phyloP scores from a whole-genome alignment of 2,329 filamentous ascomycete species.

The Aspergillus neoniger region DNA sequence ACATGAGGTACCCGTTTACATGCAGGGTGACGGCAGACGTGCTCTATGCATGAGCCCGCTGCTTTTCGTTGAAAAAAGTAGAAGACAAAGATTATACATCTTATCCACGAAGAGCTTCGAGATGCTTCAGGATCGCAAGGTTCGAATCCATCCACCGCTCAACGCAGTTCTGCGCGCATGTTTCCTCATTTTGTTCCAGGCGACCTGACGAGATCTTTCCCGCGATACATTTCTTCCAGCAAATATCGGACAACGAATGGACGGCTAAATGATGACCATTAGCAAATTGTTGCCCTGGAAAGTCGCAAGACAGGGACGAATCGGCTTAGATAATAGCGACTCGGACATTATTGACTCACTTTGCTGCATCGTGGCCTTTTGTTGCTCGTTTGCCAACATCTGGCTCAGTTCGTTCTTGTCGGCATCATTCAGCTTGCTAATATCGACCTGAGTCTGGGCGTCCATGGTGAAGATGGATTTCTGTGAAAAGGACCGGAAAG shows the following conservation, averaged over 20 bases:
- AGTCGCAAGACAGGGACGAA: neutral
- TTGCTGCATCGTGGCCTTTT: conserved; percentile 67
- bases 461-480: conserved; percentile 35
- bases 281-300: conserved; percentile 2
- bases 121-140: conserved; percentile 77
- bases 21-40: neutral
- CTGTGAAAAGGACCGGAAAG: neutral
- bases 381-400: conserved; percentile 79
- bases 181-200: conserved; percentile 76
- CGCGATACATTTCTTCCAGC: conserved; percentile 93
- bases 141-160: conserved; percentile 92
- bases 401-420: conserved; percentile 87
- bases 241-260: conserved; percentile 71
- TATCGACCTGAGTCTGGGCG: conserved; percentile 53
- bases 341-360: conserved; percentile 38
- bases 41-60: neutral
- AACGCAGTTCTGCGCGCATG: conserved; percentile 88
- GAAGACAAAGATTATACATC: neutral
- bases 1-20: neutral
- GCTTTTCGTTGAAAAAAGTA: neutral
- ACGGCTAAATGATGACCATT: conserved; percentile 52
- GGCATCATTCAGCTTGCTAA: conserved; percentile 73
- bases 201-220: conserved; percentile 68
- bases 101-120: conserved; percentile 65
- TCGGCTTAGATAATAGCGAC: neutral